Evolutionary conservation across 1,139 yeast genomes (phyloP).

Genomic region (Yamadazyma jaroonii): DNA sequence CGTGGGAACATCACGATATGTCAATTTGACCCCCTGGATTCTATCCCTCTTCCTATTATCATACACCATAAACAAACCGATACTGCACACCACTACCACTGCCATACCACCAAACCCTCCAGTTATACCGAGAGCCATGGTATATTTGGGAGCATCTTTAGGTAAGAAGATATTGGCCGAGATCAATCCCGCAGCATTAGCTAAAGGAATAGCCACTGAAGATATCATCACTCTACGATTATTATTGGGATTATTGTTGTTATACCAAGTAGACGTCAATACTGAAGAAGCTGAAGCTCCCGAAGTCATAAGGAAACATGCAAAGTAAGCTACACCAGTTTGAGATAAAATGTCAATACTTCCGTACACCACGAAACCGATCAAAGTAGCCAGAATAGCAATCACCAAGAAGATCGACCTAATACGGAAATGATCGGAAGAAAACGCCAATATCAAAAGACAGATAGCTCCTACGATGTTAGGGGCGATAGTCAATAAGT

Average conservation of each 20-base stretch:
- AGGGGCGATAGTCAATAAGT: constrained; percentile 29
- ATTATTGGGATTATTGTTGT: constrained; percentile 48
- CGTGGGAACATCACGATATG: constrained; percentile 44
- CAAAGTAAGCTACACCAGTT: constrained; percentile 40
- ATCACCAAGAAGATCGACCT: constrained; percentile 36
- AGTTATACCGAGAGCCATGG: constrained; percentile 31
- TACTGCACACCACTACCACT: constrained; percentile 19
- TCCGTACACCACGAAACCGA: constrained; percentile 46
- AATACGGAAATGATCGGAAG: constrained; percentile 23
- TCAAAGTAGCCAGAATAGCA: constrained; percentile 34
- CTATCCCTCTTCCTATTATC: constrained; percentile 43
- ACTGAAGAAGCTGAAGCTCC: constrained; percentile 37
- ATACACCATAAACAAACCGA: constrained; percentile 27
- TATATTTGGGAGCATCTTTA: constrained; percentile 28
- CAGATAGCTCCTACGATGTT: constrained; percentile 29
- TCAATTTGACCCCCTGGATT: constrained; percentile 38
- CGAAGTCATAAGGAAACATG: constrained; percentile 31
- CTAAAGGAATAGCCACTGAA: constrained; percentile 30
- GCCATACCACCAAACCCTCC: constrained; percentile 35
- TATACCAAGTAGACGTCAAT: constrained; percentile 49
- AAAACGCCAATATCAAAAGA: constrained; percentile 20
- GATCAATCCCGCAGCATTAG: constrained; percentile 32
- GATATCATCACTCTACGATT: constrained; percentile 29
- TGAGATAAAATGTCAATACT: constrained; percentile 37
- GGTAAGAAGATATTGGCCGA: constrained; percentile 30